Percentiles rank a stretch among this genome's conserved stretches.
Conservation (phyloP, 108 stramenopile species). For the Epithemia pelagica region DNA sequence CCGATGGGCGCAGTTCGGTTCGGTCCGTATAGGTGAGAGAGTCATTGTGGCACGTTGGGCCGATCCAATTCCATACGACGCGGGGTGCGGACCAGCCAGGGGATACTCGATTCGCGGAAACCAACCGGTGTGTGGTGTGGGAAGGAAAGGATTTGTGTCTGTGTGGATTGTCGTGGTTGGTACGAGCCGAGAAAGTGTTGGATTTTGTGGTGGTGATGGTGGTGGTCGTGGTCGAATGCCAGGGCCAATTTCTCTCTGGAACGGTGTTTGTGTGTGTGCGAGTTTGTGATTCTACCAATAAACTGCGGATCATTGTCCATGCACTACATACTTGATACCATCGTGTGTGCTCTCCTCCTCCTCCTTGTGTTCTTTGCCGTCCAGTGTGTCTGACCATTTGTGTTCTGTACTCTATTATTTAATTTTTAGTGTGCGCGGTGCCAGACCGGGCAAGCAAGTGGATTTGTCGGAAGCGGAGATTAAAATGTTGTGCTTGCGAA, state of each 20-base stretch:
- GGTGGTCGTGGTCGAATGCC: too few relatives aligned
- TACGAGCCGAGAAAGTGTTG: too few relatives aligned
- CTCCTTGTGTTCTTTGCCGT: not conserved
- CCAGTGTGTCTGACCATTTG: not conserved
- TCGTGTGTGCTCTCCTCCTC: not conserved
- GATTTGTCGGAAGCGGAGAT: conserved; percentile 89
- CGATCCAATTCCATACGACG: not conserved
- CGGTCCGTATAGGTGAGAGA: too few relatives aligned
- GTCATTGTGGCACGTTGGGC: too few relatives aligned
- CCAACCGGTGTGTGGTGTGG: not conserved
- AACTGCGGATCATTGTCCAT: not conserved
- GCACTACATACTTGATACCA: too few relatives aligned
- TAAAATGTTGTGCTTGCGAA: conserved; percentile 87
- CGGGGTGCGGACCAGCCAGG: not conserved
- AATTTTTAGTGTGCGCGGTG: conserved; percentile 68
- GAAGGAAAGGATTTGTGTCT: too few relatives aligned
- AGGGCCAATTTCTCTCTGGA: not conserved
- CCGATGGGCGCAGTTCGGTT: not conserved
- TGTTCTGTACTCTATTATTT: not conserved
- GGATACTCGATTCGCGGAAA: not conserved
- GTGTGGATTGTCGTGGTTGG: too few relatives aligned
- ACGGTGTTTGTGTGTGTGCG: not conserved
- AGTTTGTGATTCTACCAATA: not conserved
- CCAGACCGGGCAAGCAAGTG: conserved; percentile 84
- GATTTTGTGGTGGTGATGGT: too few relatives aligned